Conservation (phyloP, 2,329 filamentous ascomycete genomes). For the Calonectria pauciramosa region DNA sequence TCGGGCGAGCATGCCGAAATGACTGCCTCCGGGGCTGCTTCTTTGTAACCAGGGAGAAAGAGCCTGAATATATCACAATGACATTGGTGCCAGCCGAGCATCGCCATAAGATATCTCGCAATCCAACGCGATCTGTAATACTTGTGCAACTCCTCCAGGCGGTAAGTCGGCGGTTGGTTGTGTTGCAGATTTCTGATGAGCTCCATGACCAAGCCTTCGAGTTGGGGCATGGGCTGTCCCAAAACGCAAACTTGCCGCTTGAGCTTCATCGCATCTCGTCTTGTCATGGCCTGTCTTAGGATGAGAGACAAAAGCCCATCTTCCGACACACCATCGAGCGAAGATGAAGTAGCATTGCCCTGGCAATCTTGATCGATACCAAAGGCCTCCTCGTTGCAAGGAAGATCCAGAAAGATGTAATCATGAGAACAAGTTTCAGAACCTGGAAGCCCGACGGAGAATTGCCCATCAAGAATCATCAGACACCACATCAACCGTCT, state of each 20-base stretch:
- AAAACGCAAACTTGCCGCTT: constrained; percentile 30
- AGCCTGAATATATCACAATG: constrained; percentile 57
- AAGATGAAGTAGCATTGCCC: background rate
- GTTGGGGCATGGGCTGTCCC: constrained; percentile 8
- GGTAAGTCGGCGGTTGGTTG: constrained; percentile 22
- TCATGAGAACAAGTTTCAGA: constrained; percentile 48
- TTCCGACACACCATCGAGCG: constrained; percentile 17
- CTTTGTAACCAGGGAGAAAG: constrained; percentile 53
- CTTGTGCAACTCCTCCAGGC: background rate
- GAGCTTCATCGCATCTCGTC: constrained; percentile 43
- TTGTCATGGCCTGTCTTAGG: constrained; percentile 40
- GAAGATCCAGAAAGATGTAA: constrained; percentile 47
- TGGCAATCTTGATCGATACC: constrained; percentile 11
- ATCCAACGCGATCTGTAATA: constrained; percentile 35
- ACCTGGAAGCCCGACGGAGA: constrained; percentile 48
- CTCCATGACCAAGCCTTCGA: constrained; percentile 30
- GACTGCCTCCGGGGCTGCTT: constrained; percentile 48
- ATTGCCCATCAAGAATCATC: constrained; percentile 44
- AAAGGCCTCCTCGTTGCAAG: constrained; percentile 48
- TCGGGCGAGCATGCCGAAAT: background rate
- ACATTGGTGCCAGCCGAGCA: constrained; percentile 49
- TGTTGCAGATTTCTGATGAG: constrained; percentile 21
- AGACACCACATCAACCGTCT: constrained; percentile 49
- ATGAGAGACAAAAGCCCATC: constrained; percentile 34
- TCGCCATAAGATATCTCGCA: constrained; percentile 26